phyloP scores from a whole-genome alignment of 352 stramenopile genomes.

The Phytophthora tentaculata region DNA sequence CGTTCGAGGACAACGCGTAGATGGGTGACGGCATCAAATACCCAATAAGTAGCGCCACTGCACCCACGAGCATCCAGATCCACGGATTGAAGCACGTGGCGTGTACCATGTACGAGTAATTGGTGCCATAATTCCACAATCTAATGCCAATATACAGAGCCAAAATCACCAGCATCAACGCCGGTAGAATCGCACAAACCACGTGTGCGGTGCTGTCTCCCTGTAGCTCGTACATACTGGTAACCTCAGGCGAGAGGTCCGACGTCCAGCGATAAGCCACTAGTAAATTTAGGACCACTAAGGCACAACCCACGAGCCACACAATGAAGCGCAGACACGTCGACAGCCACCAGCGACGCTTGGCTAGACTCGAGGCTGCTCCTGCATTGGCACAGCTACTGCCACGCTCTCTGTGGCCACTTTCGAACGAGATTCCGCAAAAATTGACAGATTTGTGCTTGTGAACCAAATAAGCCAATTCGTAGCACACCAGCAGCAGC shows the following conservation, averaged over 20 bases:
- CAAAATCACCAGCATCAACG: constrained; percentile 70
- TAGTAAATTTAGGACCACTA: constrained; percentile 77
- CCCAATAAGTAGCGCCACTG: constrained; percentile 63
- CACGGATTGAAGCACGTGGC: constrained; percentile 88
- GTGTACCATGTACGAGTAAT: constrained; percentile 88
- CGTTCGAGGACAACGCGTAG: constrained; percentile 80
- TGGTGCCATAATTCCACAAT: constrained; percentile 87
- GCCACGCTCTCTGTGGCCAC: constrained; percentile 55
- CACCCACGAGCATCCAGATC: constrained; percentile 89
- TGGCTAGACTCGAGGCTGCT: constrained; percentile 29
- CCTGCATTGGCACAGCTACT: constrained; percentile 30
- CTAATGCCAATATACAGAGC: constrained; percentile 77
- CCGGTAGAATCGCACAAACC: constrained; percentile 68
- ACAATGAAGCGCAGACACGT: constrained; percentile 71
- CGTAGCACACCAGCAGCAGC: constrained; percentile 88
- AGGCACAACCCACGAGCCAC: constrained; percentile 63
- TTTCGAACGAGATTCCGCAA: constrained; percentile 90
- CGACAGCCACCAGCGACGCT: constrained; percentile 44
- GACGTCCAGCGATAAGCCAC: constrained; percentile 69
- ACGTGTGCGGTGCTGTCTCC: constrained; percentile 62
- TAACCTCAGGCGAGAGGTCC: constrained; percentile 48
- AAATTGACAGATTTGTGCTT: constrained; percentile 92
- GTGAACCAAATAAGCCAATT: constrained; percentile 91
- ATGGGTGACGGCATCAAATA: constrained; percentile 80
- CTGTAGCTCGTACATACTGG: constrained; percentile 78